Evolutionary conservation across 192 early-diverging fungal species (phyloP).

Genomic region (Mortierella claussenii): DNA sequence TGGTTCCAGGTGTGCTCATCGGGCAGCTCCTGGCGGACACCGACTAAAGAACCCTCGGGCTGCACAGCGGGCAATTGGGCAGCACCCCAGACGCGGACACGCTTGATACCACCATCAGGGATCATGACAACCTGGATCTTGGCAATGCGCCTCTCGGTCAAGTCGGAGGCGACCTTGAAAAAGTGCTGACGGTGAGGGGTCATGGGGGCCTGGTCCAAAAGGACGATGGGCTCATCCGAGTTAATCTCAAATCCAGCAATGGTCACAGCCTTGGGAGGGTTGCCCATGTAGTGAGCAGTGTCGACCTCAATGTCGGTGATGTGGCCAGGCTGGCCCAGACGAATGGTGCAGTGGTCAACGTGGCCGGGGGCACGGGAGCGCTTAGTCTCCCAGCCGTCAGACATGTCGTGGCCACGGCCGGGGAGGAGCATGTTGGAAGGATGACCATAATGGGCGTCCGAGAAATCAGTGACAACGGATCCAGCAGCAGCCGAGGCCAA

Average conservation of each 20-base stretch:
- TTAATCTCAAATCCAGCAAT: conserved; percentile 70
- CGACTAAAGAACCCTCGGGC: conserved; percentile 40
- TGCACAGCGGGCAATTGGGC: conserved; percentile 52
- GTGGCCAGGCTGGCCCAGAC: conserved; percentile 78
- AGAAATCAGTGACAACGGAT: conserved; percentile 70
- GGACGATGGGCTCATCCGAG: conserved; percentile 33
- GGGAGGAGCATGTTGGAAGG: conserved; percentile 83
- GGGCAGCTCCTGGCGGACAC: conserved; percentile 52
- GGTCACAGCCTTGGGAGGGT: conserved; percentile 83
- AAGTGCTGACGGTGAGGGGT: conserved; percentile 80
- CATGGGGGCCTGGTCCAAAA: conserved; percentile 52
- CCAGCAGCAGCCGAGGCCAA: conserved; percentile 77
- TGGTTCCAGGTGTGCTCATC: conserved; percentile 54
- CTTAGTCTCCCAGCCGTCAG: conserved; percentile 94
- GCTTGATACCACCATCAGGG: conserved; percentile 91
- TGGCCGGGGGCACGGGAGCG: conserved; percentile 82
- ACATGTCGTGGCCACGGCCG: conserved; percentile 84
- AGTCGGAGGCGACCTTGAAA: conserved; percentile 64
- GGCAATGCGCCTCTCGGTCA: conserved; percentile 59
- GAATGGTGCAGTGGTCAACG: conserved; percentile 80
- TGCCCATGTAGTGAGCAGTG: conserved; percentile 91
- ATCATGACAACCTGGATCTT: conserved; percentile 65
- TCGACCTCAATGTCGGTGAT: conserved; percentile 83
- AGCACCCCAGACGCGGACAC: conserved; percentile 84
- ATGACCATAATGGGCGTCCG: conserved; percentile 86